Evolutionary conservation across 352 stramenopile genomes (phyloP).

Genomic region (Phytophthora pistaciae): DNA sequence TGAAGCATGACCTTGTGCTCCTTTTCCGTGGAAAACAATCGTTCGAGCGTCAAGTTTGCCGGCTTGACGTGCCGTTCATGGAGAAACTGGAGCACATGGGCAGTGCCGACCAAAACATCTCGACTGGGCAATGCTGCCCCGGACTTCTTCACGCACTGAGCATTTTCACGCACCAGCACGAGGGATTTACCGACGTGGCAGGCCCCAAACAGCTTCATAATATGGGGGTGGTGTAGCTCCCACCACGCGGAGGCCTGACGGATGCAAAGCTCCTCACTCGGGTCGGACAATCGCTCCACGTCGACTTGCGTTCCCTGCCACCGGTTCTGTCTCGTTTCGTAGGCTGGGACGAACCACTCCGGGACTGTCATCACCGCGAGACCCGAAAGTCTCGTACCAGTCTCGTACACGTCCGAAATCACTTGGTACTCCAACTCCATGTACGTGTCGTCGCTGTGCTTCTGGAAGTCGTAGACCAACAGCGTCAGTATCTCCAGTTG

Average conservation of each 20-base stretch:
- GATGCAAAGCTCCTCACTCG: conserved; percentile 37
- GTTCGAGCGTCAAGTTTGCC: conserved; percentile 18
- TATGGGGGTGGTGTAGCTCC: conserved; percentile 41
- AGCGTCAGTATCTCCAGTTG: conserved; percentile 38
- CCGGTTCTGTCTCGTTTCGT: conserved; percentile 29
- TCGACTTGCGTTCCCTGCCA: conserved; percentile 34
- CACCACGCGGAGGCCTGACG: conserved; percentile 39
- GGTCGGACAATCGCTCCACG: conserved; percentile 23
- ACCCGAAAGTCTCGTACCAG: conserved; percentile 23
- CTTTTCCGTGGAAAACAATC: conserved; percentile 23
- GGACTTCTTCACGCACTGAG: conserved; percentile 27
- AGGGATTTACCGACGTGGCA: conserved; percentile 43
- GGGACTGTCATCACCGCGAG: conserved; percentile 22
- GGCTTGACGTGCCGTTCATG: conserved; percentile 27
- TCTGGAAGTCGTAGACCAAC: conserved; percentile 37
- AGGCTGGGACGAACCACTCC: conserved; percentile 40
- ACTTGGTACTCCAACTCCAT: conserved; percentile 33
- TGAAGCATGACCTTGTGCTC: conserved; percentile 32
- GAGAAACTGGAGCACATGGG: conserved; percentile 30
- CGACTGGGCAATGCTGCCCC: conserved; percentile 10
- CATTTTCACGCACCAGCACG: conserved; percentile 33
- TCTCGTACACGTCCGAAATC: conserved; percentile 29
- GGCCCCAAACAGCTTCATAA: conserved; percentile 44
- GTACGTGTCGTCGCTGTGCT: conserved; percentile 26
- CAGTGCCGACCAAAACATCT: conserved; percentile 24